These are phyloP conservation scores for Saccharum hybrid DNA, from an alignment of 202 grass and related monocot species.

Conservation along the genomic window DNA sequence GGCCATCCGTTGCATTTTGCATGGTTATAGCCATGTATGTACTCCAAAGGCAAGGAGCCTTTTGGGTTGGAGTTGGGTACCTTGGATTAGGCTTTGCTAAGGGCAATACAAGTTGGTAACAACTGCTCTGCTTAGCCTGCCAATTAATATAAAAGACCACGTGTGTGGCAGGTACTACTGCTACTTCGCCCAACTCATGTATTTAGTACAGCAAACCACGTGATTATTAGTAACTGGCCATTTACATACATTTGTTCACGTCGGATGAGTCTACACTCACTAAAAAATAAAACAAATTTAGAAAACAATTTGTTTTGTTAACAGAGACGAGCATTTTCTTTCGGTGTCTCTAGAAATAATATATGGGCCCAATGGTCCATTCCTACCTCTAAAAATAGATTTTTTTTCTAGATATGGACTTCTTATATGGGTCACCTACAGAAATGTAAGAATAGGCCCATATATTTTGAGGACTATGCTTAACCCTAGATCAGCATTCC, in stretches of 20 bases:
- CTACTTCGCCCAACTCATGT: constrained; percentile 44
- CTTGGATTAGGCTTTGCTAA: constrained; percentile 40
- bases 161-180: constrained; percentile 30
- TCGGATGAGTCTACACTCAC: background rate
- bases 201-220: background rate
- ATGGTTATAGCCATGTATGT: background rate
- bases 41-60: constrained; percentile 8
- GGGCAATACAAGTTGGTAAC: constrained; percentile 26
- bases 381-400: no score
- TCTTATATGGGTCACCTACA: no score
- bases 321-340: no score
- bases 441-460: background rate
- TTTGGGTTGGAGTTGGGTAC: background rate
- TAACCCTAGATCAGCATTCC: background rate
- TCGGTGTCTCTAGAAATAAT: no score
- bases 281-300: no score
- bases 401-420: no score
- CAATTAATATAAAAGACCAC: constrained; percentile 19
- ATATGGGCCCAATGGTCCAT: no score
- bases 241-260: no score
- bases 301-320: no score
- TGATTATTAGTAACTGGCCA: background rate
- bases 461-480: background rate
- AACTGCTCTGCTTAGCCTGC: constrained; percentile 37
- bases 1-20: background rate